Conservation (phyloP, 164 flowering plant species). For the Kingdonia uniflora region DNA sequence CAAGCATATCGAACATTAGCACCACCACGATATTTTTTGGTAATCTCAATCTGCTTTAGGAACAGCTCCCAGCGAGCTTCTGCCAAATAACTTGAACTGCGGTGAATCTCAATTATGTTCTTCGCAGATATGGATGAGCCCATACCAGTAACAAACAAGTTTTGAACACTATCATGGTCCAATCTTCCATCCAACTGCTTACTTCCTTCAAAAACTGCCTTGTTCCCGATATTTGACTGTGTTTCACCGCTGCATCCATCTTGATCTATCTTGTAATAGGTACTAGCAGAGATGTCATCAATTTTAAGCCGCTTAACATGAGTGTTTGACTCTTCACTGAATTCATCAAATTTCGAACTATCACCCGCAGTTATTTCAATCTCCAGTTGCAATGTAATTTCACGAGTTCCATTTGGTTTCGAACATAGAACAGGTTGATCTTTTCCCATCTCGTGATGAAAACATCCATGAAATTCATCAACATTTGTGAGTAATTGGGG, state of each 20-base stretch:
- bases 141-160: conserved; percentile 36
- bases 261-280: conserved; percentile 17
- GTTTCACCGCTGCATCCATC: conserved; percentile 20
- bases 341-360: conserved; percentile 30
- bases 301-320: conserved; percentile 25
- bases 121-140: conserved; percentile 17
- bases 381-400: conserved; percentile 63
- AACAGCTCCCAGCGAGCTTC: conserved; percentile 50
- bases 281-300: conserved; percentile 19
- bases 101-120: conserved; percentile 31
- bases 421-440: conserved; percentile 8
- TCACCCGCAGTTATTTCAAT: conserved; percentile 46
- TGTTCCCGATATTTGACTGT: conserved; percentile 13
- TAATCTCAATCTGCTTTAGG: conserved; percentile 65
- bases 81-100: conserved; percentile 20
- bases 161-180: conserved; percentile 23
- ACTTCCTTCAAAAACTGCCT: conserved; percentile 25
- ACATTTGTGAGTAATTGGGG: conserved; percentile 40
- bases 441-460: conserved; percentile 12
- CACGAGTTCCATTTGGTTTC: conserved; percentile 30
- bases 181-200: conserved; percentile 16
- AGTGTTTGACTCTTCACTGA: conserved; percentile 49
- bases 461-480: conserved; percentile 18
- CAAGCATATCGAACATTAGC: conserved; percentile 82
- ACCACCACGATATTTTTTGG: conserved; percentile 46